These are phyloP conservation scores for Vicia villosa DNA, from an alignment of 306 rosid genomes.

Conservation along the genomic window DNA sequence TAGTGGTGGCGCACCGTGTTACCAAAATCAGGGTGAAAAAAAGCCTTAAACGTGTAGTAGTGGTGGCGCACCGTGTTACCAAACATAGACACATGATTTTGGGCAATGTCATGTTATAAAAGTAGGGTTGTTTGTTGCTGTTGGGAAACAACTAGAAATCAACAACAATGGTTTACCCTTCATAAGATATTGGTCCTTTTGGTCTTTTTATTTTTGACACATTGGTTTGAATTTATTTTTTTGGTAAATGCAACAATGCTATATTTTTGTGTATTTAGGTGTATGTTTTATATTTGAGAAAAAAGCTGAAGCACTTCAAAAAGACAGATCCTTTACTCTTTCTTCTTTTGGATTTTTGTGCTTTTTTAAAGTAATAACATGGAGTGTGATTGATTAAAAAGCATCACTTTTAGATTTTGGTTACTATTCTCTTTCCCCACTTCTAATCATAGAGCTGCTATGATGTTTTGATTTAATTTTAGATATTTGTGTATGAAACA, in stretches of 20 bases:
- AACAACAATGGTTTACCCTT: constrained; percentile 1
- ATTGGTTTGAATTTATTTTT: neutral
- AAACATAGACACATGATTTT: constrained; percentile 1
- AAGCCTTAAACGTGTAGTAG: too few relatives aligned
- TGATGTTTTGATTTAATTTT: neutral
- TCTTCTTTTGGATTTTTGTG: neutral
- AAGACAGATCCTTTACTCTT: neutral
- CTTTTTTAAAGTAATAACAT: neutral
- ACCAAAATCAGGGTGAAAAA: too few relatives aligned
- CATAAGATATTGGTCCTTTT: neutral
- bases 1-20: too few relatives aligned
- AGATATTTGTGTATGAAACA: neutral
- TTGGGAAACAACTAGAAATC: neutral
- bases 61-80: too few relatives aligned
- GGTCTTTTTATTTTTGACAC: neutral
- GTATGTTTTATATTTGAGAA: neutral
- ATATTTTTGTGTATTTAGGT: neutral
- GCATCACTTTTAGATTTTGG: neutral
- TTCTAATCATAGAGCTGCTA: neutral
- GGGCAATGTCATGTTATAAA: neutral
- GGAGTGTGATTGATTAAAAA: neutral
- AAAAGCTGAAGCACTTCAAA: neutral
- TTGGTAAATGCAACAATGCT: neutral
- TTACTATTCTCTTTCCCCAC: neutral
- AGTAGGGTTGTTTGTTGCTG: constrained; percentile 1